Conservation (phyloP, 371 early-diverging fungal genomes). For the Conidiobolus incongruus region DNA sequence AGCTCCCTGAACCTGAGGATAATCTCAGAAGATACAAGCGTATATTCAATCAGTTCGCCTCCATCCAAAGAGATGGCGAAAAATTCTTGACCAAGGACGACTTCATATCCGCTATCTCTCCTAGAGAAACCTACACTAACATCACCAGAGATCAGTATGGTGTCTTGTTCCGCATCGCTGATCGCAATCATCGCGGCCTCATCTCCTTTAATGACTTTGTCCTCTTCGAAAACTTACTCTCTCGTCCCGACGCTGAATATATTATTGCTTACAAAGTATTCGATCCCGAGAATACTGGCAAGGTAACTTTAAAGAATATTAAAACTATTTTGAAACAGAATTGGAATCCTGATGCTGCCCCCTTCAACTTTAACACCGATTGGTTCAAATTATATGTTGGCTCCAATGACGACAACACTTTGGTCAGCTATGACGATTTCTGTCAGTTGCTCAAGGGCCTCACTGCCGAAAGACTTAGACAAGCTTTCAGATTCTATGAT, state of each 20-base stretch:
- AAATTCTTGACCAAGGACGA: conserved; percentile 40
- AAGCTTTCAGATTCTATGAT: conserved; percentile 54
- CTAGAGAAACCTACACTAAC: conserved; percentile 34
- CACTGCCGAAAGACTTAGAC: conserved; percentile 53
- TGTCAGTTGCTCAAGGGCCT: conserved; percentile 56
- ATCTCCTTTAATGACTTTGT: conserved; percentile 52
- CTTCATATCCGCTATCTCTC: conserved; percentile 41
- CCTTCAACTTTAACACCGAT: conserved; percentile 49
- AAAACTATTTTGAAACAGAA: conserved; percentile 31
- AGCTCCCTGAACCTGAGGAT: no score
- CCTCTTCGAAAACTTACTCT: conserved; percentile 42
- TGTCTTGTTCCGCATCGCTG: conserved; percentile 50
- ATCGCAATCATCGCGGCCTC: conserved; percentile 25
- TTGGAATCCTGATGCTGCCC: conserved; percentile 26
- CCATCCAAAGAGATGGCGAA: conserved; percentile 25
- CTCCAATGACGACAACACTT: conserved; percentile 22
- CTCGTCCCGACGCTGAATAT: conserved; percentile 59
- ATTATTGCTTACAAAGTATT: conserved; percentile 56
- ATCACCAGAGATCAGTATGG: conserved; percentile 29
- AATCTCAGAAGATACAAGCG: conserved; percentile 19
- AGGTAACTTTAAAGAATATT: conserved; percentile 23
- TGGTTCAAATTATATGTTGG: conserved; percentile 48
- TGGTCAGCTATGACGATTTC: conserved; percentile 50
- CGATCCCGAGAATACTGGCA: conserved; percentile 30
- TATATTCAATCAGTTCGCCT: conserved; percentile 36